phyloP scores from a whole-genome alignment of 73 alveolate species.

The Tetrahymena elliotti region DNA sequence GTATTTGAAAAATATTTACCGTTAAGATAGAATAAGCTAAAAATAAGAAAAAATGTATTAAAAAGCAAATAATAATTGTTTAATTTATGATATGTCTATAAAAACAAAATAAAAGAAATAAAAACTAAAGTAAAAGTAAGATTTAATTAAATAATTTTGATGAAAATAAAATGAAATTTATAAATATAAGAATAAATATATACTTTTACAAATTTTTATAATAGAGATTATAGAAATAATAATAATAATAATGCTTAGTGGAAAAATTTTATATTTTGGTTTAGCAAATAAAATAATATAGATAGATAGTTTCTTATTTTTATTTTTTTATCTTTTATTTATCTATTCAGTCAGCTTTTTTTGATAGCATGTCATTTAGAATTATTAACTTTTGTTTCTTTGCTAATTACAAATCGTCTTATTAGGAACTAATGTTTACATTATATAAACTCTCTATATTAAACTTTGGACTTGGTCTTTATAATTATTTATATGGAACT shows the following conservation, averaged over 20 bases:
- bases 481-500: neutral
- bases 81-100: too few species aligned
- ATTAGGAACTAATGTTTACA: neutral
- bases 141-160: too few species aligned
- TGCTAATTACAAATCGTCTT: neutral
- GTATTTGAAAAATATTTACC: too few species aligned
- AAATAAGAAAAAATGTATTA: too few species aligned
- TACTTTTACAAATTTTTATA: neutral
- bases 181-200: neutral
- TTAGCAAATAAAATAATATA: too few species aligned
- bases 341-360: neutral
- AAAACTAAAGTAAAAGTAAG: too few species aligned
- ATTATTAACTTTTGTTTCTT: neutral
- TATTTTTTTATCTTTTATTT: too few species aligned
- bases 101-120: too few species aligned
- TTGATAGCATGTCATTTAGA: neutral
- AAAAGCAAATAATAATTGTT: too few species aligned
- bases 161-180: too few species aligned
- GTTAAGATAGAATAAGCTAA: too few species aligned
- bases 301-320: neutral
- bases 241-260: neutral
- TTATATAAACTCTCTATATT: neutral
- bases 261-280: neutral
- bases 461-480: neutral
- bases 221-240: too few species aligned